These are phyloP conservation scores for Mycena chlorophos DNA, from an alignment of 768 basidiomycete genomes.

Conservation along the genomic window DNA sequence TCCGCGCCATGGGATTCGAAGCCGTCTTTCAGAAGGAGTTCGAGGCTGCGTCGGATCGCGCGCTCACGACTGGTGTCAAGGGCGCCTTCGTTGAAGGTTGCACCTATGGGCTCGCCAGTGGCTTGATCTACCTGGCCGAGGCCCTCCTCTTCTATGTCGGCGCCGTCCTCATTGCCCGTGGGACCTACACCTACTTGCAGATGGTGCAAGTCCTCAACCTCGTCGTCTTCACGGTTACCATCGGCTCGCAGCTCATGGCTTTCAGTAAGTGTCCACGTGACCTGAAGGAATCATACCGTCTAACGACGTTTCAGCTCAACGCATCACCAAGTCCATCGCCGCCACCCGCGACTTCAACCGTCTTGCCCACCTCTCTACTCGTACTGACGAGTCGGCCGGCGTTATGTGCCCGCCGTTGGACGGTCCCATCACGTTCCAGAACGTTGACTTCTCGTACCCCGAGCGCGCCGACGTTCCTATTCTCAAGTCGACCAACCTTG, in stretches of 20 bases:
- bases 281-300: background rate
- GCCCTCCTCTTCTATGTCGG: constrained; percentile 91
- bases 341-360: constrained; percentile 79
- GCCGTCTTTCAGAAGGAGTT: constrained; percentile 70
- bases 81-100: constrained; percentile 90
- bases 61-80: constrained; percentile 67
- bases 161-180: constrained; percentile 77
- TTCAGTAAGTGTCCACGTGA: constrained; percentile 65
- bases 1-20: constrained; percentile 87
- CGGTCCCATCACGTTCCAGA: constrained; percentile 67
- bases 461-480: constrained; percentile 71
- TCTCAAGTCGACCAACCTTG: constrained; percentile 65
- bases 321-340: constrained; percentile 82
- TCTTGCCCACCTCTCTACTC: constrained; percentile 58
- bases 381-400: constrained; percentile 75
- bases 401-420: constrained; percentile 60
- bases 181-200: constrained; percentile 81
- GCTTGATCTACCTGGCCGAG: constrained; percentile 86
- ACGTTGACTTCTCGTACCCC: constrained; percentile 86
- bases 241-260: constrained; percentile 87
- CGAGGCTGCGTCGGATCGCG: constrained; percentile 56
- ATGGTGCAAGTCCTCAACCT: constrained; percentile 91
- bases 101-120: constrained; percentile 76
- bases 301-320: constrained; percentile 49
- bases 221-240: constrained; percentile 90